phyloP scores from a whole-genome alignment of 2,329 filamentous ascomycete genomes.

The Trichoderma hamatum region DNA sequence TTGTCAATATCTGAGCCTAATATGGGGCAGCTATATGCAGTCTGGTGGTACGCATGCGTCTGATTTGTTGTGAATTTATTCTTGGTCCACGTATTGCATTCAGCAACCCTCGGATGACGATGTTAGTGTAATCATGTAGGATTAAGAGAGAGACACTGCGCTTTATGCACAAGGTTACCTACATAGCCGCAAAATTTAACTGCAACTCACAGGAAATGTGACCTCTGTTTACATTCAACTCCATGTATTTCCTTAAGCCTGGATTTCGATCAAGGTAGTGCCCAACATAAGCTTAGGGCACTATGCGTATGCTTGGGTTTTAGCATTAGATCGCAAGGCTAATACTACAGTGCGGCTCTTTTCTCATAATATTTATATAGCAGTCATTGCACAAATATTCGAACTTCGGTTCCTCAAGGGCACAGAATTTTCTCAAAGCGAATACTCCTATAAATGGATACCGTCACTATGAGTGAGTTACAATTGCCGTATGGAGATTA shows the following conservation, averaged over 20 bases:
- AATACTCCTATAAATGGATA: not conserved
- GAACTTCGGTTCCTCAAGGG: not conserved
- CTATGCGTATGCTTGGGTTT: too few relatives aligned
- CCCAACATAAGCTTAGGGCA: too few relatives aligned
- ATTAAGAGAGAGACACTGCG: too few relatives aligned
- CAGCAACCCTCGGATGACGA: too few relatives aligned
- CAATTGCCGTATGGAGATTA: slow-evolving; percentile 27
- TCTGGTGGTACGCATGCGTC: too few relatives aligned
- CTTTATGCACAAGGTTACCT: too few relatives aligned
- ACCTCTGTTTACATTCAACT: not conserved
- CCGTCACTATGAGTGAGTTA: not conserved
- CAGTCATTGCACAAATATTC: not conserved
- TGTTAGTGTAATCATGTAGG: too few relatives aligned
- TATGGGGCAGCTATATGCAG: not conserved
- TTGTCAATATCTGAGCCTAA: not conserved
- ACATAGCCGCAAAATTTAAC: not conserved
- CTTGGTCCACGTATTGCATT: slow-evolving; percentile 22
- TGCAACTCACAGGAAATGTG: not conserved
- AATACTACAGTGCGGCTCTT: too few relatives aligned
- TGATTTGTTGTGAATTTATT: not conserved
- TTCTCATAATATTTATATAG: slow-evolving; percentile 6
- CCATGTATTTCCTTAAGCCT: too few relatives aligned
- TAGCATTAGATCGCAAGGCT: too few relatives aligned
- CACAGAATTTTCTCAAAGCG: not conserved
- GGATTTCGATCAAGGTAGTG: too few relatives aligned